phyloP scores from a whole-genome alignment of 805 yeast species.

The Wickerhamomyces ciferrii region DNA sequence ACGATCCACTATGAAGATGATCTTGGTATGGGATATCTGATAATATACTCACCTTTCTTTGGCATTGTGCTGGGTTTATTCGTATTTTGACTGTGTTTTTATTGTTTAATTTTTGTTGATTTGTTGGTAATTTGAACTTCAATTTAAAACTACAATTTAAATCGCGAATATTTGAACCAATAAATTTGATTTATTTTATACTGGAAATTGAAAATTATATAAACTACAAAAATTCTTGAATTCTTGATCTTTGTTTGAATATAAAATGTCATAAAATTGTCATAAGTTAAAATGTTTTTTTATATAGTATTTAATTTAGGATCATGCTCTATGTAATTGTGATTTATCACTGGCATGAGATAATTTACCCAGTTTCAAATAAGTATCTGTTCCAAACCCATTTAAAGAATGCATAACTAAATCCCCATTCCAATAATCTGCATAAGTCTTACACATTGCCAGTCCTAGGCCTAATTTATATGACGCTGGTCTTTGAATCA shows the following conservation, averaged over 20 bases:
- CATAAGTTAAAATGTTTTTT: neutral
- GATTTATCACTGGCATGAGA: slow-evolving; percentile 61
- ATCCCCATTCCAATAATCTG: slow-evolving; percentile 96
- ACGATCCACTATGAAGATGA: too few species aligned
- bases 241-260: neutral
- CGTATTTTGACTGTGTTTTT: too few species aligned
- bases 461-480: slow-evolving; percentile 81
- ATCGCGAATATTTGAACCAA: too few species aligned
- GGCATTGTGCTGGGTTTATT: neutral
- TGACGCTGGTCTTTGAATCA: slow-evolving; percentile 70
- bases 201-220: too few species aligned
- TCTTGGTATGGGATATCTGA: too few species aligned
- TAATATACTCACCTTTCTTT: slow-evolving; percentile 1
- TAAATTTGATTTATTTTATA: too few species aligned
- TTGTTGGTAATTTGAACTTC: too few species aligned
- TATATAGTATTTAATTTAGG: too few species aligned
- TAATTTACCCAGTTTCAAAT: slow-evolving; percentile 69
- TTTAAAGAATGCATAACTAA: slow-evolving; percentile 76
- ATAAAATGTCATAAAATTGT: neutral
- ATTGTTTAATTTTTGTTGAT: neutral
- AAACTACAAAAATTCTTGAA: too few species aligned
- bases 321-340: slow-evolving; percentile 66
- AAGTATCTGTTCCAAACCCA: slow-evolving; percentile 91
- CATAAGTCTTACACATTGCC: slow-evolving; percentile 89
- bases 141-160: too few species aligned